Conservation (phyloP, 2,329 filamentous ascomycete species). For the Macrophomina tecta region DNA sequence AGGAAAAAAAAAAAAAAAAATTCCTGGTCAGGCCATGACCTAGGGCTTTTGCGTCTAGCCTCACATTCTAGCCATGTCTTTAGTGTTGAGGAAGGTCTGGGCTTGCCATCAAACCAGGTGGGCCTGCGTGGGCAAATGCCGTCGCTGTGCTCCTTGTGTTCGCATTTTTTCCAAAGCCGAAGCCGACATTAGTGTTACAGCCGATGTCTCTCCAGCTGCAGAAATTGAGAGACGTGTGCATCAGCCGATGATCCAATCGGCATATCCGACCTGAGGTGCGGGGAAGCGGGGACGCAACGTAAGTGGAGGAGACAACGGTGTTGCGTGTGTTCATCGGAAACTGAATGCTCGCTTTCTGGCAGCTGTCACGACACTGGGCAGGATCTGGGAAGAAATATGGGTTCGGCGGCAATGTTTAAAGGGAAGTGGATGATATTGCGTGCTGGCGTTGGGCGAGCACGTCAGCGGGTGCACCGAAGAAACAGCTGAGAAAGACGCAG, state of each 20-base stretch:
- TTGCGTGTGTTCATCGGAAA: background rate
- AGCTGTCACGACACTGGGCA: background rate
- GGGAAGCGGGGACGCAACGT: background rate
- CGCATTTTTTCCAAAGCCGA: no score
- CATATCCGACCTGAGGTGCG: background rate
- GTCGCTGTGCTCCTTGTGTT: no score
- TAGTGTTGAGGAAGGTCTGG: no score
- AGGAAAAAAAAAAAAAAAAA: no score
- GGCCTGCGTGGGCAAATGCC: no score
- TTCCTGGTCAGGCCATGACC: no score
- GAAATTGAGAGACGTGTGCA: background rate
- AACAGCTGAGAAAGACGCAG: background rate
- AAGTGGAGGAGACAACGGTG: no score
- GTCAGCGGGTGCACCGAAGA: background rate
- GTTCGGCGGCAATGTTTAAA: background rate
- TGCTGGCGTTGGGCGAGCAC: conserved; percentile 12
- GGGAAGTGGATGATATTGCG: conserved; percentile 15
- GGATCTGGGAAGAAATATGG: background rate
- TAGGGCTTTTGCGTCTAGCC: no score
- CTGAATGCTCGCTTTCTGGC: background rate
- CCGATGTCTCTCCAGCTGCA: background rate
- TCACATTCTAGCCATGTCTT: no score
- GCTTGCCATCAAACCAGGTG: no score
- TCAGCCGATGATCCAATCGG: conserved; percentile 1
- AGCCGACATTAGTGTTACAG: background rate